These are phyloP conservation scores for Suhomyces sp. DNA, from an alignment of 805 yeast genomes.

Conservation along the genomic window DNA sequence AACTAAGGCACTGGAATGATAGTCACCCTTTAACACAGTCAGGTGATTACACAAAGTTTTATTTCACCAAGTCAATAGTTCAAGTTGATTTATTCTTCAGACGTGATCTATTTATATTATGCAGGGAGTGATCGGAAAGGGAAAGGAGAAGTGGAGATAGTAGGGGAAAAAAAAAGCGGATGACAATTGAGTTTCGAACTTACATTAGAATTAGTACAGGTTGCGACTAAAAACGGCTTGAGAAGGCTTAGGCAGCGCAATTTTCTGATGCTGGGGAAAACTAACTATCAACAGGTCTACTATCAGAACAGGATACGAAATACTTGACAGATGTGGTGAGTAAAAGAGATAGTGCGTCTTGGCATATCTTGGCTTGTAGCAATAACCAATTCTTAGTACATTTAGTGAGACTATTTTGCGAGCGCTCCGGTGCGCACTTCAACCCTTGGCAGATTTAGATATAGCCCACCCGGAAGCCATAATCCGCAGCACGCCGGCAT, in stretches of 20 bases:
- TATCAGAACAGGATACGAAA: too few species aligned
- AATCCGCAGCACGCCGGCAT: neutral
- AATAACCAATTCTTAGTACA: neutral
- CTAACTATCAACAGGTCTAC: neutral
- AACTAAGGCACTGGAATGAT: neutral
- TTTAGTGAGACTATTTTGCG: neutral
- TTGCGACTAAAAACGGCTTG: neutral
- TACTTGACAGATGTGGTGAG: neutral
- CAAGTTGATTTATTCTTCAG: neutral
- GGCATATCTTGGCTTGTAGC: neutral
- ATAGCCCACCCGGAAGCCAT: neutral
- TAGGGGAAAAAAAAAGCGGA: neutral
- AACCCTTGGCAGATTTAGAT: neutral
- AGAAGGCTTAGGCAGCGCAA: neutral
- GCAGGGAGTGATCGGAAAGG: neutral
- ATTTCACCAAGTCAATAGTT: neutral
- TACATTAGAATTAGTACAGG: neutral
- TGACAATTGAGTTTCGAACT: neutral
- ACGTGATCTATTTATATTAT: neutral
- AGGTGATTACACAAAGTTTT: neutral
- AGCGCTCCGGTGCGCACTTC: neutral
- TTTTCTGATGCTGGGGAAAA: neutral
- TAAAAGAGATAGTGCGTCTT: neutral
- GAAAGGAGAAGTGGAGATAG: neutral
- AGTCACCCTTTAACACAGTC: neutral